Percentiles rank a stretch among this genome's conserved stretches.
Conservation (phyloP, 768 basidiomycete genomes). For the Sistotremastrum suecicum region DNA sequence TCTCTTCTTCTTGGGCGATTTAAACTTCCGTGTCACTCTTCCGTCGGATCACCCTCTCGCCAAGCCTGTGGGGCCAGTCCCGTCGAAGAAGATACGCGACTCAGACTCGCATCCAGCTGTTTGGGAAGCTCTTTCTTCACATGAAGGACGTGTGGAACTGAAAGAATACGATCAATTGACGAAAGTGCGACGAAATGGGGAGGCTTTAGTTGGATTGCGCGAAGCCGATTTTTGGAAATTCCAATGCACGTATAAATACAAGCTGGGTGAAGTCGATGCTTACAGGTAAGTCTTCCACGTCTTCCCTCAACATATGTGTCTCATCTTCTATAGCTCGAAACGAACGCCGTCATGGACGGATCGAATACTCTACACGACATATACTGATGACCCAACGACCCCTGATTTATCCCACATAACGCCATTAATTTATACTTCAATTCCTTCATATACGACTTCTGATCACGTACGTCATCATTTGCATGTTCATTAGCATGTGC, state of each 20-base stretch:
- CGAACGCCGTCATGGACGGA: conserved; percentile 90
- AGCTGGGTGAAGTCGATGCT: conserved; percentile 65
- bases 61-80: background rate
- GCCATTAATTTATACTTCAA: conserved; percentile 62
- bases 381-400: conserved; percentile 44
- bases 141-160: conserved; percentile 39
- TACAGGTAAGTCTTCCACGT: conserved; percentile 44
- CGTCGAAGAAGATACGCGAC: background rate
- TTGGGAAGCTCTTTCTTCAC: conserved; percentile 29
- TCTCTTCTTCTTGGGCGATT: conserved; percentile 85
- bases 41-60: conserved; percentile 39
- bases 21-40: conserved; percentile 77
- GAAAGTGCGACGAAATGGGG: conserved; percentile 46
- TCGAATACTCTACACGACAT: conserved; percentile 72
- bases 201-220: conserved; percentile 53
- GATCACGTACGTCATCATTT: conserved; percentile 58
- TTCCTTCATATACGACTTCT: conserved; percentile 75
- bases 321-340: conserved; percentile 29
- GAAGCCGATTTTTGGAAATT: conserved; percentile 87
- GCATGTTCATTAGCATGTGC: no score
- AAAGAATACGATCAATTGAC: conserved; percentile 65
- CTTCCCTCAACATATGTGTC: conserved; percentile 4
- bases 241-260: conserved; percentile 85
- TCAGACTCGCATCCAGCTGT: conserved; percentile 21
- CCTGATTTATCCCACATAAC: conserved; percentile 38